Base-by-base conservation (phyloP, 345 rosid genomes). In the Excoecaria cochinchinensis region DNA sequence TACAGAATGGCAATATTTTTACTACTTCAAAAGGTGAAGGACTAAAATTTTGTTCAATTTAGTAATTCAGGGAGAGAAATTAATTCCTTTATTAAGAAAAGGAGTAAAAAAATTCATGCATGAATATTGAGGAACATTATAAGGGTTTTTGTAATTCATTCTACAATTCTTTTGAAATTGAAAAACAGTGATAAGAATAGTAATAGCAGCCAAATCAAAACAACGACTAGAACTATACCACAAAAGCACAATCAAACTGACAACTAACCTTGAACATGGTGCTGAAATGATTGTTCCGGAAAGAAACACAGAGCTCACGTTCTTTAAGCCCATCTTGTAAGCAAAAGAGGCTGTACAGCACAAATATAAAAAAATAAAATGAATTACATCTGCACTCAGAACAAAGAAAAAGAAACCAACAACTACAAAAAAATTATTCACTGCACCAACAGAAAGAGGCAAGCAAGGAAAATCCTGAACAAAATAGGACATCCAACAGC, bases 241-340 rank as follows among this genome's bases (percentile, higher is more conserved):
- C 46, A 58, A 46, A 62, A 81, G 73, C 10, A 16, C 36, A 50
- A 63, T 46, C 42, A 66, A 70, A 48, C 11, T 70, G 51, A 71
- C 72, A 67, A 80, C 90, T 77, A 72, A 93, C 99, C 97, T 96
- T 96, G 82, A 96, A 92, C 99, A 96, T 96, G 83, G 99, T 93
- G 83, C 97, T 87, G 87, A 96, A 96, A 84, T 96, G 99, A 82
- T 96, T 96, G 81, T 96, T 96, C 56, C 97, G 97, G 83, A 96
- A 96, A 73, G 92, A 96, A 38, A 96, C 97, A 84, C 99, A 93
- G 44, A 93, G 94, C 66, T 96, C 95, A 5, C 97, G 90, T 82
- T 96, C 99, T 81, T 93, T 92, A 15, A 93, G 89, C 68, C 97
- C 97, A 55, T 93, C 95, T 85, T 85, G 97, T 71, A 96, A 86